phyloP scores from a whole-genome alignment of 2,329 filamentous ascomycete species.

The Helotiales sp. region DNA sequence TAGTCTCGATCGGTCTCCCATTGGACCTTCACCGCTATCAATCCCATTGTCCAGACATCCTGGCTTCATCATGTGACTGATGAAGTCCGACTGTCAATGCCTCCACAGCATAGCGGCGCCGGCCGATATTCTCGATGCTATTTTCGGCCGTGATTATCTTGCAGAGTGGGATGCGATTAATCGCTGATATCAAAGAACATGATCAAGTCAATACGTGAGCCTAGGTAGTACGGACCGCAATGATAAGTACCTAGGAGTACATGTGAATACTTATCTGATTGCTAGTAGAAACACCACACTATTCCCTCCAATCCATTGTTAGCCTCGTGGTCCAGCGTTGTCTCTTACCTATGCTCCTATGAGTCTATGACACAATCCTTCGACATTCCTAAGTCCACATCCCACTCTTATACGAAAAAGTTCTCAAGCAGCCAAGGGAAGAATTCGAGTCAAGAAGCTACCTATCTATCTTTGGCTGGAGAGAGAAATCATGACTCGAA shows the following conservation, averaged over 20 bases:
- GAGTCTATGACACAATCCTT: background rate
- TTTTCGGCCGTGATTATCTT: background rate
- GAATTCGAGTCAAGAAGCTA: background rate
- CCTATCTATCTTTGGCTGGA: background rate
- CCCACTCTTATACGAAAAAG: background rate
- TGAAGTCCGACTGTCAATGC: background rate
- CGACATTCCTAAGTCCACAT: background rate
- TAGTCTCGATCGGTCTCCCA: background rate
- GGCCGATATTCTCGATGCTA: background rate
- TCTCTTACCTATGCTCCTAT: background rate
- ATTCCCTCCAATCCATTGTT: background rate
- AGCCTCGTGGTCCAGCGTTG: constrained; percentile 11
- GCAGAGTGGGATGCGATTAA: background rate
- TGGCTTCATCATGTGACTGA: background rate
- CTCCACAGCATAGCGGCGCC: background rate
- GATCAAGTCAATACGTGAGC: background rate
- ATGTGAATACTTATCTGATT: background rate
- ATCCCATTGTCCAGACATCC: background rate
- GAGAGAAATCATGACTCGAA: background rate
- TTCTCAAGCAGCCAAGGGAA: background rate
- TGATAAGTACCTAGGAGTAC: background rate
- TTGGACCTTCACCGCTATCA: background rate
- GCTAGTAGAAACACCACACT: background rate
- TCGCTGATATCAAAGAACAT: background rate
- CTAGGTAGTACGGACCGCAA: background rate